Base-by-base conservation (phyloP, 2,329 filamentous ascomycete species). In the Talaromyces sp. region DNA sequence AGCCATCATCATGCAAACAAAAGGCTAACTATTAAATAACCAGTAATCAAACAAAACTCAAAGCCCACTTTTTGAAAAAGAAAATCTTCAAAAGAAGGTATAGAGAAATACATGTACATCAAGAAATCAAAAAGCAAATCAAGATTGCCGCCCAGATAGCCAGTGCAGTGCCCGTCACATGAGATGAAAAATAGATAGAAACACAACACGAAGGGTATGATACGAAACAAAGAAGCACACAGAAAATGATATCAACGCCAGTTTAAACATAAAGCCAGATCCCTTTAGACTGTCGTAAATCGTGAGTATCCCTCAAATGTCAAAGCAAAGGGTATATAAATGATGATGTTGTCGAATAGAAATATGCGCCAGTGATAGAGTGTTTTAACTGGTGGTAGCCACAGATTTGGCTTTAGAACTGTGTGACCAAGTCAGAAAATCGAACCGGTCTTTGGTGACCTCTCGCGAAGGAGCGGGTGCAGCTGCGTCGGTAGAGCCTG, bases 361-460 rank as follows among this genome's bases (percentile, higher is more conserved):
- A 43, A 59, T 52, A 50, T 35, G 35, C 39, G 56, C 45, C 24
- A 43, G 31, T 43, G 19, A 24, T 47, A 60, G 33, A 22, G 27
- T 33, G 22, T 65, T 31, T 63, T 61, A 79, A 66, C 75, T 73
- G 63, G 77, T 73, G 2, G 73, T 76, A 33, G 73, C 70, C 19
- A 79, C 73, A 9, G 77, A 74, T 69, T 80, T 80, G 11, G 74
- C 68, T 66, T 80, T 81, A 31, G 77, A 79, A 24, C 74, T 76
- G 66, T 82, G 78, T 41, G 82, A 80, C 83, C 83, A 85, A 35
- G 78, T 78, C 57, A 84, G 78, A 67, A 85, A 80, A 69, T 84
- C 83, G 61, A 84, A 84, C 67, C 81, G 84, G 47, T 84, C 82
- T 68, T 80, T 82, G n/a, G 75, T 71, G 63, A 74, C 75, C 59